Base-by-base conservation (phyloP, 176 grass and related monocot genomes). In the Tillandsia leiboldiana region DNA sequence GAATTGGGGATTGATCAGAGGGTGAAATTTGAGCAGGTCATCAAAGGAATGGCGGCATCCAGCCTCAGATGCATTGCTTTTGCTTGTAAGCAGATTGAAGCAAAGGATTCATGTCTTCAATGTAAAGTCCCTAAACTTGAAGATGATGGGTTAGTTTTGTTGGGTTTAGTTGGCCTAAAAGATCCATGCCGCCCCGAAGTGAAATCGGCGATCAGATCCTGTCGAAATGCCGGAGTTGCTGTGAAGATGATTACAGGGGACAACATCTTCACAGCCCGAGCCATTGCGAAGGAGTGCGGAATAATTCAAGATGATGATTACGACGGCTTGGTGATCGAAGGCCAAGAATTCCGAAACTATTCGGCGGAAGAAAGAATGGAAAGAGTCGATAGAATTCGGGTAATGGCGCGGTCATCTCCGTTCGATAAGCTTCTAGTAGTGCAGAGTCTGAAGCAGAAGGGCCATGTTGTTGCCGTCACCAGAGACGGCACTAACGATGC, bases 211-310 rank as follows among this genome's bases (percentile, higher is more conserved):
- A 87, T 97, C 0, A 72, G 69, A 22, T 81, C 78, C 3, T 92
- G 93, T 79, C 83, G 66, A 0, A 72, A 54, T 8, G 93, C 93
- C 0, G 86, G 93, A 11, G 82, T 92, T 8, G 81, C 63, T 7
- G 86, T 97, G 11, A 97, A 89, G 63, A 97, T 97, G 89, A 86
- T 97, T n/a, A 97, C 93, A 0, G 89, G 93, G 2, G 93, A 97
- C 83, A 92, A 97, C 72, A 8, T 97, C 14, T 91, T 90, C 61
- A 96, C 93, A 3, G 93, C 93, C 0, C 51, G 83, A 8, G 82
- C 89, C 67, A 97, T 97, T 10, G 93, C 93, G 51, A 57, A 26
- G 6, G 93, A 92, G 51, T 92, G 93, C 1, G 93, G 93, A 2
- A 97, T 97, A 77, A 67, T 89, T 48, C 63, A 48, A 3, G 1